Base-by-base conservation (phyloP, 768 basidiomycete genomes). In the Infundibulicybe gibba region DNA sequence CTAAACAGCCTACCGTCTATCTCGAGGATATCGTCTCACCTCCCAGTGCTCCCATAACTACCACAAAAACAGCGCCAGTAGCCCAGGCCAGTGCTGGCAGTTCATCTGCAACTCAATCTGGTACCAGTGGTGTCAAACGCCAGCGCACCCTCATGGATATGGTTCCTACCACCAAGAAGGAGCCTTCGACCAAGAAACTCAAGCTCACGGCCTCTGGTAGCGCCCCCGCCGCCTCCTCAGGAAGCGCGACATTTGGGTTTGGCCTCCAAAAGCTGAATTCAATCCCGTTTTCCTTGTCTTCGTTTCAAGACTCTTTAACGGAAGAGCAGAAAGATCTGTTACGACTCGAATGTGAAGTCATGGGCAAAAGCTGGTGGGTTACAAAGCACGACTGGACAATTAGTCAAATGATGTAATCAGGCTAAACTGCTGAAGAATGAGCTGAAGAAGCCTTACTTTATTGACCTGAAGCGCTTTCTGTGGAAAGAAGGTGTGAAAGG, bases 401-500 rank as follows among this genome's bases (percentile, higher is more conserved):
- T 31, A 43, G 6, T 34, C 13, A 10, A 30, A 43, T 50, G 17
- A 41, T 17, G 42, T 39, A 34, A 47, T 40, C 51, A 90, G 87
- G 90, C 69, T 91, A 85, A 85, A 59, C 54, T 86, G 32, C 72
- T 92, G 46, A 80, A 83, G 51, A 77, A 83, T 49, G 90, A 92
- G 58, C 76, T 92, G 43, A 76, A 72, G 54, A 85, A 88, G 57
- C 77, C 85, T 0, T 92, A 90, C 63, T 92, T 92, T 56, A 64
- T 90, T 43, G 58, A 76, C 19, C 62, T 92, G 47, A 90, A 92
- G 62, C 65, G 70, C 44, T 89, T 81, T 53, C 71, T 91, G 15
- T 82, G 78, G 76, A 65, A 75, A 5, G 78, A 85, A 58, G 85
- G 85, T 14, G 78, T 84, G 11, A 70, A 60, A 49, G 80, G 76